Evolutionary conservation across 768 basidiomycete genomes (phyloP).

Genomic region (Termitomyces titanicus): DNA sequence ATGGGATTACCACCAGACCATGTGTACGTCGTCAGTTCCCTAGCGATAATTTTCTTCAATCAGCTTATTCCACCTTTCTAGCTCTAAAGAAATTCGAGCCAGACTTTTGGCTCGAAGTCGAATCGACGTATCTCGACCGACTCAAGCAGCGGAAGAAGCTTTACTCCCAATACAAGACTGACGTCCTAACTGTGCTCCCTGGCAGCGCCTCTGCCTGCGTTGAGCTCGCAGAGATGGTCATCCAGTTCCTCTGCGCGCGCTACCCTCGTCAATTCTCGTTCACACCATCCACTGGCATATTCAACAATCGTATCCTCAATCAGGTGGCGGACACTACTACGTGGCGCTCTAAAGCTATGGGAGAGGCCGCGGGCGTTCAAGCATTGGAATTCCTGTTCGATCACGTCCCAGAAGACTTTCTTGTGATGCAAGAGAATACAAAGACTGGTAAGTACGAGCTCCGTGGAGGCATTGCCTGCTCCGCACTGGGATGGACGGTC

Average conservation of each 20-base stretch:
- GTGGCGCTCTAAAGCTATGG: not conserved
- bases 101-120: conserved; percentile 56
- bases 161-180: conserved; percentile 33
- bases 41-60: not conserved
- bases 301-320: conserved; percentile 42
- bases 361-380: not conserved
- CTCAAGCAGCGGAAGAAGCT: conserved; percentile 40
- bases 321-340: not conserved
- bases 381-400: conserved; percentile 39
- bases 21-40: conserved; percentile 33
- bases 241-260: conserved; percentile 53
- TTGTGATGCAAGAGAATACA: conserved; percentile 38
- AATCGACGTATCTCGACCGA: conserved; percentile 45
- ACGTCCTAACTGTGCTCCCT: conserved; percentile 41
- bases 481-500: conserved; percentile 49
- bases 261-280: conserved; percentile 52
- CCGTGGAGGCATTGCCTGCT: conserved; percentile 41
- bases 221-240: conserved; percentile 53
- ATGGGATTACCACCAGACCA: conserved; percentile 55
- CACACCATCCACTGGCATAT: conserved; percentile 29
- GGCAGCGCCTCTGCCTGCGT: conserved; percentile 45
- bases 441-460: conserved; percentile 41
- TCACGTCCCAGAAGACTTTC: conserved; percentile 52
- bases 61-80: conserved; percentile 9
- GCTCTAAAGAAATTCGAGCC: conserved; percentile 47